Conservation (phyloP, 2,329 filamentous ascomycete species). For the Xylaria multiplex region DNA sequence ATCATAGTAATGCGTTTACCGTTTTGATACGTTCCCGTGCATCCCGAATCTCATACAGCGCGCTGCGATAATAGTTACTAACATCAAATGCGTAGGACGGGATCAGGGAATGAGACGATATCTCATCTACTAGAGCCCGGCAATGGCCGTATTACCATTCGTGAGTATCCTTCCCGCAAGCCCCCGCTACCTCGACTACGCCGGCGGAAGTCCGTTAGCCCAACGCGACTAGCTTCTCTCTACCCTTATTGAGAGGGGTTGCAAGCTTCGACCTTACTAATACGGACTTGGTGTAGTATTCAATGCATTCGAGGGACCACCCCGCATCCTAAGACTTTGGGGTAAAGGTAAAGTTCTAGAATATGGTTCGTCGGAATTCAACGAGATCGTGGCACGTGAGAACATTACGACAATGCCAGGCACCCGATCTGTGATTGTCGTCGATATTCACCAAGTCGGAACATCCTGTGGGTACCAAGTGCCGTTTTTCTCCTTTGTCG, state of each 20-base stretch:
- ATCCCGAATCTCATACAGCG: too few relatives aligned
- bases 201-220: background rate
- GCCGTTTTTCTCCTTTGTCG: constrained; percentile 53
- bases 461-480: constrained; percentile 55
- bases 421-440: constrained; percentile 52
- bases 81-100: constrained; percentile 56
- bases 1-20: background rate
- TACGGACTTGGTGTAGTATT: constrained; percentile 59
- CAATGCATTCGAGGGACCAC: constrained; percentile 56
- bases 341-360: constrained; percentile 53
- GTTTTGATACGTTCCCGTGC: background rate
- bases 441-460: constrained; percentile 53
- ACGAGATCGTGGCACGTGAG: constrained; percentile 49
- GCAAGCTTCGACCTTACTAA: constrained; percentile 2
- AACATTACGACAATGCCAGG: constrained; percentile 45
- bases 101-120: constrained; percentile 80
- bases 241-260: background rate
- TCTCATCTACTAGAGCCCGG: constrained; percentile 73
- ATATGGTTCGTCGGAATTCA: constrained; percentile 46
- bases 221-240: background rate
- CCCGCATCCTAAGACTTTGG: constrained; percentile 53
- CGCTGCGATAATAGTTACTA: background rate
- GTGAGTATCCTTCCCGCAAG: constrained; percentile 23
- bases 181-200: background rate
- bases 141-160: constrained; percentile 77